A percentile compares a stretch with the other conserved stretches of the same genome.
phyloP scores from a whole-genome alignment of 1,284 basidiomycete species.

The Mycena citricolor region DNA sequence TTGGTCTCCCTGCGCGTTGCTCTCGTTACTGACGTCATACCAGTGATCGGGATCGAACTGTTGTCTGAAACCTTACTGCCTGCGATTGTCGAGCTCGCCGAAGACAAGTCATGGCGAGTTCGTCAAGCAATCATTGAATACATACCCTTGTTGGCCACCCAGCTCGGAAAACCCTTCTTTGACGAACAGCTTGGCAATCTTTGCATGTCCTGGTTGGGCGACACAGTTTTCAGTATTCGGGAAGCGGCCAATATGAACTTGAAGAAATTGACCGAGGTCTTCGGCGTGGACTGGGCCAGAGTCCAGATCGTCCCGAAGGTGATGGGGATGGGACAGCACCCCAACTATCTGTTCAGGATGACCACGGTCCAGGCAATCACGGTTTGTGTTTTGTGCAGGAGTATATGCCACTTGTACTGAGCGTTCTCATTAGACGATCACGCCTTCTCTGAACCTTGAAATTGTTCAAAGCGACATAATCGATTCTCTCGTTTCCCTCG shows the following conservation, averaged over 20 bases:
- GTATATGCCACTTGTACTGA: constrained; percentile 13
- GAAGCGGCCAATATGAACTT: constrained; percentile 97
- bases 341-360: constrained; percentile 98
- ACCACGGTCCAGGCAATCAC: constrained; percentile 99
- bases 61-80: constrained; percentile 95
- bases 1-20: constrained; percentile 14
- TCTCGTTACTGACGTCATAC: constrained; percentile 13
- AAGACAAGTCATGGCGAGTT: constrained; percentile 99
- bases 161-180: constrained; percentile 96
- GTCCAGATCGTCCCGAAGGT: constrained; percentile 96
- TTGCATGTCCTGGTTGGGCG: constrained; percentile 99
- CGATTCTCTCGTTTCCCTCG: constrained; percentile 82
- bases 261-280: constrained; percentile 97
- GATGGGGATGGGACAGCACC: constrained; percentile 95
- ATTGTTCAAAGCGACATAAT: constrained; percentile 88
- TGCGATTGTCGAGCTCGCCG: constrained; percentile 96
- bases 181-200: constrained; percentile 96
- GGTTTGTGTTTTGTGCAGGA: constrained; percentile 47
- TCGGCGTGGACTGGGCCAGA: constrained; percentile 98
- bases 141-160: constrained; percentile 92
- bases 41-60: constrained; percentile 96
- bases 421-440: constrained; percentile 71
- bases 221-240: constrained; percentile 97
- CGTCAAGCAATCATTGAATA: constrained; percentile 99
- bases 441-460: constrained; percentile 86